Base-by-base conservation (phyloP, 129 eudicot genomes). In the Flaveria ramosissima region DNA sequence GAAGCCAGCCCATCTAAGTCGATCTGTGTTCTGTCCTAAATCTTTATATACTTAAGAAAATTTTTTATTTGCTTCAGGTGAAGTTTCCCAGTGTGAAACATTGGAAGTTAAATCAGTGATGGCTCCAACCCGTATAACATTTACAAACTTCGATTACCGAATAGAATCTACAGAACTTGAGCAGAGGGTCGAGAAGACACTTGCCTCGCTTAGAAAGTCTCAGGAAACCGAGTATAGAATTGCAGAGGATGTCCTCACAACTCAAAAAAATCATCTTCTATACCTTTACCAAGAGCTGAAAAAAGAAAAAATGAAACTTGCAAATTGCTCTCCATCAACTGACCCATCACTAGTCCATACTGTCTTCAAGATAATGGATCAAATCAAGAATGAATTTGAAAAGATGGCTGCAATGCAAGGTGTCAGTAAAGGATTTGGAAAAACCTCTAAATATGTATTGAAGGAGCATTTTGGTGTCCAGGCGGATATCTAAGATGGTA, bases 401-500 rank as follows among this genome's bases (percentile, higher is more conserved):
- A 90, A 84, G 73, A 84, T 93, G 4, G 83, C 71, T 75, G 82
- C 85, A 65, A 90, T 93, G 98, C 84, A 83, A 71, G 81, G 51
- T 57, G 87, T 88, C 30, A 77, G 84, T 26, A 87, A 85, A 47
- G 98, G 98, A 52, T 93, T 86, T 66, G 90, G 89, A 2, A 90
- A 81, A 80, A 83, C 92, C 45, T 81, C 96, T 41, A 84, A 85
- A 65, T 57, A 74, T 11, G 83, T 85, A 52, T 83, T 88, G 61
- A 84, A 88, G 75, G 84, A 90, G 68, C 86, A 93, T 62, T 88
- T 88, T 81, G 84, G 88, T 42, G 16, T 85, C 2, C 87, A 85
- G 8, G 63, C 50, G 9, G 88, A 89, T 51, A 59, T 68, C 36
- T 69, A 61, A 81, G 51, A 65, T 19, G 61, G n/a, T 48, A 48